Evolutionary conservation across 805 yeast genomes (phyloP).

Genomic region (Sporopachydermia lactativora): DNA sequence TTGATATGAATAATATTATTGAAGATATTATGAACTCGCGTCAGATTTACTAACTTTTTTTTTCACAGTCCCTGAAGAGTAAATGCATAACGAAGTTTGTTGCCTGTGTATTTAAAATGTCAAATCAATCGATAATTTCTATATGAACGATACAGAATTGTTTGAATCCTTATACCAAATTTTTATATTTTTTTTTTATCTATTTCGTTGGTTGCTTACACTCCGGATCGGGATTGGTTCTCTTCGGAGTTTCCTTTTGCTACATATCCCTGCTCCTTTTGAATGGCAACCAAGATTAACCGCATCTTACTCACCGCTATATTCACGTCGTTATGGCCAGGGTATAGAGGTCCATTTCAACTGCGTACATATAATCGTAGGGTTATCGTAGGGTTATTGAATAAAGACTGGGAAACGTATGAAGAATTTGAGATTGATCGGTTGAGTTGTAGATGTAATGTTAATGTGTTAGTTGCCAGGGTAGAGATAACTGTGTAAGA

Average conservation of each 20-base stretch:
- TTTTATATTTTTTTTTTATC: constrained; percentile 7
- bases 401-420: too few species aligned
- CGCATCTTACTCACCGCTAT: constrained; percentile 65
- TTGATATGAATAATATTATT: constrained; percentile 5
- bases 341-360: constrained; percentile 58
- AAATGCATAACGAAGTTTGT: constrained; percentile 8
- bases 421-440: too few species aligned
- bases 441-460: too few species aligned
- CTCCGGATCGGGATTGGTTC: constrained; percentile 3
- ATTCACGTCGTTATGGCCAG: constrained; percentile 21
- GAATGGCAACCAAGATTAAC: constrained; percentile 74
- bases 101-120: constrained; percentile 4
- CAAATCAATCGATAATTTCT: constrained; percentile 5
- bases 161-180: constrained; percentile 8
- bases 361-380: constrained; percentile 31
- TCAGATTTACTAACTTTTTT: constrained; percentile 2
- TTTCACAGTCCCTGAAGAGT: constrained; percentile 17
- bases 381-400: too few species aligned
- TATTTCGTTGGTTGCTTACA: constrained; percentile 2
- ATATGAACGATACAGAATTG: constrained; percentile 4
- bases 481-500: too few species aligned
- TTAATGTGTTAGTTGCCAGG: too few species aligned
- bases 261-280: constrained; percentile 84
- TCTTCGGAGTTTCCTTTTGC: too few species aligned
- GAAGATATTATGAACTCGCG: background rate